Evolutionary conservation across 352 stramenopile species (phyloP), one percentile per base, ranked within the genome.

Genomic region (Globisporangium paddicum): DNA sequence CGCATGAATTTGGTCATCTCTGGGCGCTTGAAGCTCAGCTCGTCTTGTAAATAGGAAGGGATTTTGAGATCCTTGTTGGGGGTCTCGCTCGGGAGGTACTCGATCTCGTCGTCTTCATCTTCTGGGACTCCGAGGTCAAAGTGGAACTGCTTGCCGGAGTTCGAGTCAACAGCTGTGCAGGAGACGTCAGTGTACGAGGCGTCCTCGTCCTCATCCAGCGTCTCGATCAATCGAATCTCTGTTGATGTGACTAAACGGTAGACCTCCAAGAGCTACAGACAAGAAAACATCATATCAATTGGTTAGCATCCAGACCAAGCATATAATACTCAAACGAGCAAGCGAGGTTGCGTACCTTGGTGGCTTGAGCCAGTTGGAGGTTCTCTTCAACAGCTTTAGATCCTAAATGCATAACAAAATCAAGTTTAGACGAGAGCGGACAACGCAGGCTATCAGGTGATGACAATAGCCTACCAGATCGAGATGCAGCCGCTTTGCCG

Each of bases 1-100:
- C 80, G 77, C 74, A 90, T 89, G 62, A 94, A 94, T 48, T 89
- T 88, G 55, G 81, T 91, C 69, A 92, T 80, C 63, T 94, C 81
- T 40, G 73, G 73, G 37, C 82, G 76, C 58, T 77, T 87, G 68
- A 94, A 94, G 44, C 73, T 90, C 55, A 94, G 62, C 55, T 94
- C 85, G 34, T 94, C 81, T 72, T 69, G 80, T 67, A 93, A 75
- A 79, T 90, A 93, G 52, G 80, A 79, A 30, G 82, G 80, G 34
- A 82, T 67, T 63, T 77, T 75, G 45, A 89, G 65, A 51, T 74
- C 78, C 7, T 55, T 72, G n/a, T 68, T 63, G 6, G 72, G 71
- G 16, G 75, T 72, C 25, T 90, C 82, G 46, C 72, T 86, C 14
- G 85, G 82, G 25, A 88, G 66, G 58, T 91, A 95, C 54, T 95